Evolutionary conservation across 805 yeast genomes (phyloP), one percentile per base, ranked within the genome.

Genomic region (Torulaspora maleeae): DNA sequence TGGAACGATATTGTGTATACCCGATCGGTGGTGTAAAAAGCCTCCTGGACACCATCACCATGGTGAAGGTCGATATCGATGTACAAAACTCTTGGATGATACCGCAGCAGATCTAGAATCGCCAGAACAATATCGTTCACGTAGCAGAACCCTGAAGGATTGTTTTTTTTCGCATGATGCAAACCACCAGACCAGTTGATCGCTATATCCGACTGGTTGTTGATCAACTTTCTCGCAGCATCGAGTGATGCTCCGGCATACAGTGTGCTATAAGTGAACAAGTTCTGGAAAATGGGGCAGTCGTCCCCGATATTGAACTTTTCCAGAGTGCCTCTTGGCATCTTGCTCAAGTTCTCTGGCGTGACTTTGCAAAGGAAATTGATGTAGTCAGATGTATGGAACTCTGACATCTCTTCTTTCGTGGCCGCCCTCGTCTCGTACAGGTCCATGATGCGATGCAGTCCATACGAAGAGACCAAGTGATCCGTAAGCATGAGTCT

Each of bases 231-330:
- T 4, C 93, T 83, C 9, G 95, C 85, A 15, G 95, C 96, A 60
- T 89, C 96, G 72, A 88, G 74, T 2, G 93, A 83, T 1, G 95
- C 95, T 48, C 96, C 96, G 4, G 95, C 90, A 36, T 85, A 82
- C 16, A 87, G 81, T 3, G 86, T 77, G 52, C 87, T 80, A 62
- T 82, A 84, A 53, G 83, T 88, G 60, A 80, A 84, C 17, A 84
- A 67, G 5, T 90, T 89, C 56, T 84, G 89, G 60, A 84, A 84
- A 43, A 84, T 86, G 2, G 91, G 91, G 61, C 91, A 84, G 68
- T 86, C 98, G 60, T 93, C 98, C 38, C 97, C 98, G 46, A 91
- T 95, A 63, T 93, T 93, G 74, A 91, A 91, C 64, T 86, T 87
- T 22, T 62, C 65, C 15, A 66, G 51, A 12, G 67, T 62, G 5